phyloP scores from a whole-genome alignment of 106 monocot genomes.

The Acorus gramineus region DNA sequence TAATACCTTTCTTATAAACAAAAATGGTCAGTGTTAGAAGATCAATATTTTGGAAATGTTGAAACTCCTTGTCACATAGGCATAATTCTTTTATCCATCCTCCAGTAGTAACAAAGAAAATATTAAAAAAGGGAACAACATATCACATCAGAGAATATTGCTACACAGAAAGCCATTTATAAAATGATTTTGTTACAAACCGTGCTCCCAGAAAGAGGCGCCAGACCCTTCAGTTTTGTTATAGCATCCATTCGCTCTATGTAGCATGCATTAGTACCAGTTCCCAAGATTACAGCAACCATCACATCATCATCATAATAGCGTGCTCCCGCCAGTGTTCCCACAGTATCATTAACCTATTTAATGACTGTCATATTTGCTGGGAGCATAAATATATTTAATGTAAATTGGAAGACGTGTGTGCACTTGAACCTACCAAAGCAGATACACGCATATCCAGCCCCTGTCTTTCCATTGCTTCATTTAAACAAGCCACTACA shows the following conservation, averaged over 20 bases:
- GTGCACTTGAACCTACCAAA: conserved; percentile 23
- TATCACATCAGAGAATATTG: no score
- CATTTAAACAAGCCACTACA: conserved; percentile 48
- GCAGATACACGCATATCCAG: conserved; percentile 57
- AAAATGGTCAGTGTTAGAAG: no score
- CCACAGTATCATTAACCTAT: conserved; percentile 68
- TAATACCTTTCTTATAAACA: no score
- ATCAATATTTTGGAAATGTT: no score
- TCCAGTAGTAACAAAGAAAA: no score
- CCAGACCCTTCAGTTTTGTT: conserved; percentile 28
- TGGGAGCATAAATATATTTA: not conserved
- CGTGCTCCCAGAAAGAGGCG: conserved; percentile 29
- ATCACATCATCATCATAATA: conserved; percentile 63
- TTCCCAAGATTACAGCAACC: conserved; percentile 60
- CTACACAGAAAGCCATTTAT: no score
- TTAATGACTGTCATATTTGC: not conserved
- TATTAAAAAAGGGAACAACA: no score
- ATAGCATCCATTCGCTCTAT: conserved; percentile 38
- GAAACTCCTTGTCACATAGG: no score
- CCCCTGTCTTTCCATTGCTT: conserved; percentile 52
- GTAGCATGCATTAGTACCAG: conserved; percentile 72
- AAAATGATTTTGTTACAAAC: conserved; percentile 10
- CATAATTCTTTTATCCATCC: no score
- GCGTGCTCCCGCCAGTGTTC: conserved; percentile 54
- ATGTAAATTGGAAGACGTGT: no score